phyloP scores from a whole-genome alignment of 2,329 filamentous ascomycete species.

The Pleomassaria siparia region DNA sequence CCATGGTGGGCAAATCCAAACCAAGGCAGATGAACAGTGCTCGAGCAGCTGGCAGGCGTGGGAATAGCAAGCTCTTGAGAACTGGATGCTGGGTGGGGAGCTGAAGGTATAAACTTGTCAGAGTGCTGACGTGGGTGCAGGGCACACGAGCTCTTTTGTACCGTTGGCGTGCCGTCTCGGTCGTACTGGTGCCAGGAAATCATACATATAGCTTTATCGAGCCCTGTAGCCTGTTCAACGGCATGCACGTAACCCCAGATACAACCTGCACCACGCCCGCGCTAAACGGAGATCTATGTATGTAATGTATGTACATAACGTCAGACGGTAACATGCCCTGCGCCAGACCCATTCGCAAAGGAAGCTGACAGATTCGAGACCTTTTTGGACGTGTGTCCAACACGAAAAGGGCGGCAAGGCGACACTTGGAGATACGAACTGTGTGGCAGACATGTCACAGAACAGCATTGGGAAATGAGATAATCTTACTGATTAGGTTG shows the following conservation, averaged over 20 bases:
- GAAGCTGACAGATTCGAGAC: background rate
- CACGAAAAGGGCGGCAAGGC: background rate
- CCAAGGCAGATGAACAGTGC: background rate
- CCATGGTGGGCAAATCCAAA: slow-evolving; percentile 11
- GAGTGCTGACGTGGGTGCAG: background rate
- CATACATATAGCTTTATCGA: too few relatives aligned
- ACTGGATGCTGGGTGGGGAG: too few relatives aligned
- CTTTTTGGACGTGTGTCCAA: background rate
- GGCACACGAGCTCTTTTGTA: slow-evolving; percentile 5
- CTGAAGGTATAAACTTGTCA: too few relatives aligned
- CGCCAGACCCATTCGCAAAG: background rate
- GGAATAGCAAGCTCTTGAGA: background rate
- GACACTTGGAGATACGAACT: background rate
- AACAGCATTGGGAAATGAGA: background rate
- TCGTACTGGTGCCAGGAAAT: too few relatives aligned
- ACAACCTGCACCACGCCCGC: background rate
- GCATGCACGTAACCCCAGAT: slow-evolving; percentile 11
- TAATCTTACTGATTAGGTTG: background rate
- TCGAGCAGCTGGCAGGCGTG: too few relatives aligned
- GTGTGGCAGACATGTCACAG: background rate
- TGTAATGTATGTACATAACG: too few relatives aligned
- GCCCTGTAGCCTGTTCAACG: background rate
- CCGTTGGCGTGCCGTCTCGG: background rate
- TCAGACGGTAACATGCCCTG: background rate
- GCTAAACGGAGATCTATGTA: background rate